A percentile compares a stretch with the other conserved stretches of the same genome.
Evolutionary conservation across 164 flowering plant genomes (phyloP).

Genomic region (Macadamia tetraphylla): DNA sequence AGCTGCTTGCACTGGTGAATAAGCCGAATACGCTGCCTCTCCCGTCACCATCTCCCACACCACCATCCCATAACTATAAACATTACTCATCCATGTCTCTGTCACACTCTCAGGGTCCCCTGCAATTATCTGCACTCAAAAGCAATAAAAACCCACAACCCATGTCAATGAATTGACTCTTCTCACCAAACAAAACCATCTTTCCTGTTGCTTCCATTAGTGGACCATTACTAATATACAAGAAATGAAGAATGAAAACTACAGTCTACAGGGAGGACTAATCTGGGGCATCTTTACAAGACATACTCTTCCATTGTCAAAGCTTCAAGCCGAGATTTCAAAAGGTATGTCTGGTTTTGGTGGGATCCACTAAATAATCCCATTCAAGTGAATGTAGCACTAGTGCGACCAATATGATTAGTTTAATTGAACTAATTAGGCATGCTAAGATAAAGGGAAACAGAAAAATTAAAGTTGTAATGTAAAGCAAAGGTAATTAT

Average conservation of each 20-base stretch:
- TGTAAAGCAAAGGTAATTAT: slow-evolving; percentile 13
- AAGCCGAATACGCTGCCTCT: slow-evolving; percentile 73
- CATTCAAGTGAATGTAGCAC: slow-evolving; percentile 18
- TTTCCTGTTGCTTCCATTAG: neutral
- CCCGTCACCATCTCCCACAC: slow-evolving; percentile 95
- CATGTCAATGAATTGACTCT: no score
- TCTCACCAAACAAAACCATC: neutral
- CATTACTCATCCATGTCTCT: slow-evolving; percentile 95
- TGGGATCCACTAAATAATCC: slow-evolving; percentile 25
- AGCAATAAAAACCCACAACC: neutral
- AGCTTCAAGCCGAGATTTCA: slow-evolving; percentile 1
- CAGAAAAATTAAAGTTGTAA: slow-evolving; percentile 4
- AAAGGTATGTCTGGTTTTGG: slow-evolving; percentile 9
- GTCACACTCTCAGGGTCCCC: slow-evolving; percentile 88
- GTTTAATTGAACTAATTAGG: slow-evolving; percentile 2
- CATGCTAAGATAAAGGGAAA: slow-evolving; percentile 27
- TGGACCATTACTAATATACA: neutral
- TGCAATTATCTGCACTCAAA: slow-evolving; percentile 66
- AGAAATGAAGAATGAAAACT: no score
- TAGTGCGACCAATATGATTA: slow-evolving; percentile 10
- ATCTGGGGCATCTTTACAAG: neutral
- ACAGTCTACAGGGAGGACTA: neutral
- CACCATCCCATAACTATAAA: slow-evolving; percentile 88
- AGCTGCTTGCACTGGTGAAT: slow-evolving; percentile 93
- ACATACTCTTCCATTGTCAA: neutral